A percentile compares a stretch with the other conserved stretches of the same genome.
phyloP scores from a whole-genome alignment of 208 protist species.

The Acanthamoeba sp. region DNA sequence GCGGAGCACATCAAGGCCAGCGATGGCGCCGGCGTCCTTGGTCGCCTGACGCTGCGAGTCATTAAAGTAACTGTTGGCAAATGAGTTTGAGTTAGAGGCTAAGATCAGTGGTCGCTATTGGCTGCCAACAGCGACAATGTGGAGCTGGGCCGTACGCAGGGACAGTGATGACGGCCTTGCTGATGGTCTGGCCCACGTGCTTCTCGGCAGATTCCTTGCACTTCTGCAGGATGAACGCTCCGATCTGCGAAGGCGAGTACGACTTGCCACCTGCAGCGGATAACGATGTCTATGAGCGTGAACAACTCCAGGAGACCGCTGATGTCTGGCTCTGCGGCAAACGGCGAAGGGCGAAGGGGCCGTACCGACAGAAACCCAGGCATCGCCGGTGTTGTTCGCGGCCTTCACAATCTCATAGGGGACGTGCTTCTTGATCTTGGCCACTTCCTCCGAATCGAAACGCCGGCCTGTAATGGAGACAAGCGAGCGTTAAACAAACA shows the following conservation, averaged over 20 bases:
- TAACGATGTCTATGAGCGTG: background rate
- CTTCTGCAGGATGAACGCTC: constrained; percentile 93
- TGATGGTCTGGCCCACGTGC: constrained; percentile 79
- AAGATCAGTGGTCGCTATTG: background rate
- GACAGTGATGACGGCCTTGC: constrained; percentile 92
- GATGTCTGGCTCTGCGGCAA: constrained; percentile 6
- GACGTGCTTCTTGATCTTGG: constrained; percentile 90
- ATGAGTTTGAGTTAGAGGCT: background rate
- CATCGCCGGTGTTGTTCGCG: constrained; percentile 87
- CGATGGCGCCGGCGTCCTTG: constrained; percentile 91
- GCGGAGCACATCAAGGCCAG: constrained; percentile 90
- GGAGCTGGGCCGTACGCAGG: constrained; percentile 81
- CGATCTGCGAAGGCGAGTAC: constrained; percentile 81
- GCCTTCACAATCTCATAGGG: constrained; percentile 97
- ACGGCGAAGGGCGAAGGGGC: background rate
- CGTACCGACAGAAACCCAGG: background rate
- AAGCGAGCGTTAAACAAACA: background rate
- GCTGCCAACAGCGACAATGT: background rate
- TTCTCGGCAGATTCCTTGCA: constrained; percentile 88
- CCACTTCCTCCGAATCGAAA: constrained; percentile 87
- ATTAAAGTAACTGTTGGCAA: constrained; percentile 92
- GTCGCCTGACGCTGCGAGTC: constrained; percentile 95
- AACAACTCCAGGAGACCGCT: constrained; percentile 89
- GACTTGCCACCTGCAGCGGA: constrained; percentile 75
- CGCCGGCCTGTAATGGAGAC: background rate